Conservation (phyloP, 257 asterid genomes). For the Gynochthodes officinalis region DNA sequence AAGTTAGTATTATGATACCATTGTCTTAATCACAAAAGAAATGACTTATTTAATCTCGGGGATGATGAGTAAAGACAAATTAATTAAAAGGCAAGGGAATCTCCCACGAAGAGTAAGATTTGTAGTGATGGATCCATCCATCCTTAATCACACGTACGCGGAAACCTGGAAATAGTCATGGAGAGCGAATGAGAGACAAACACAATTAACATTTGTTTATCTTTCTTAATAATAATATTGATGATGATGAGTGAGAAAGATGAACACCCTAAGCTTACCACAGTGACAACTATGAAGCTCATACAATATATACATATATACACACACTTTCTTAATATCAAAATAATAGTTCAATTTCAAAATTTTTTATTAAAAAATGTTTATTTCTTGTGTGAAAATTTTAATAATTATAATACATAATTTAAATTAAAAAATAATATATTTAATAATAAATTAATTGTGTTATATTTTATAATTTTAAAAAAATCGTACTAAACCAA, state of each 20-base stretch:
- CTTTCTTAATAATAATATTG: background rate
- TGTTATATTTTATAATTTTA: too few species aligned
- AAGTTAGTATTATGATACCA: background rate
- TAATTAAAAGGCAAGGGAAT: slow-evolving; percentile 51
- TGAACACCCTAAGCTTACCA: too few species aligned
- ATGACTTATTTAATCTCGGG: background rate
- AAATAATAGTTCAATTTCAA: too few species aligned
- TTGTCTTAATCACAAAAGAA: background rate
- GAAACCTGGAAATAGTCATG: slow-evolving; percentile 33
- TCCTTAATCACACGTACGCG: slow-evolving; percentile 69
- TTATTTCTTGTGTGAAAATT: too few species aligned
- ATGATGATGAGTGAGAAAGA: background rate
- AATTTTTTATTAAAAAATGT: too few species aligned
- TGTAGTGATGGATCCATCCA: slow-evolving; percentile 52
- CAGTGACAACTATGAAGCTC: too few species aligned
- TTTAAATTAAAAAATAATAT: too few species aligned
- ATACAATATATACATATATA: too few species aligned
- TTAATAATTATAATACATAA: too few species aligned
- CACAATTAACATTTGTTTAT: slow-evolving; percentile 19
- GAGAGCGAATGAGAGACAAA: slow-evolving; percentile 54
- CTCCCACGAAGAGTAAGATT: slow-evolving; percentile 29
- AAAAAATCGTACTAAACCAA: too few species aligned
- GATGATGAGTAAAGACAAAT: slow-evolving; percentile 50
- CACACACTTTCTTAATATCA: too few species aligned
- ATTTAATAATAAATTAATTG: too few species aligned